Evolutionary conservation across 805 yeast species (phyloP).

Genomic region (Ogataea ganodermae): DNA sequence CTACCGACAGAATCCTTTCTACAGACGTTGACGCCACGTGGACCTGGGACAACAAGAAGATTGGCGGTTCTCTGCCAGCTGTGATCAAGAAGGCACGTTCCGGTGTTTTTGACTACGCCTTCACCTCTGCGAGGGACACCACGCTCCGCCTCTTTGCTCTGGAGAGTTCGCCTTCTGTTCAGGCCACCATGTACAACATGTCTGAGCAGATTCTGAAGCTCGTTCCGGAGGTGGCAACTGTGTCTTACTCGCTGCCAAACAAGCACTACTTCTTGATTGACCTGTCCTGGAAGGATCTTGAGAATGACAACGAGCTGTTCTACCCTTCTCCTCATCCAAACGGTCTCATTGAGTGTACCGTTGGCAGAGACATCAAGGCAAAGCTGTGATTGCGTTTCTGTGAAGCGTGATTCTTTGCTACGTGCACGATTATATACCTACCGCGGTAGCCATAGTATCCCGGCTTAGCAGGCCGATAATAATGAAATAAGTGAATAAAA

Average conservation of each 20-base stretch:
- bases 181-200: slow-evolving; percentile 97
- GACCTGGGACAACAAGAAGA: slow-evolving; percentile 57
- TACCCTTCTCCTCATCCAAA: slow-evolving; percentile 93
- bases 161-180: slow-evolving; percentile 92
- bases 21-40: slow-evolving; percentile 80
- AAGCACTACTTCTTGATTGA: slow-evolving; percentile 86
- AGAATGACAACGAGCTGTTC: slow-evolving; percentile 78
- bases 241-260: slow-evolving; percentile 81
- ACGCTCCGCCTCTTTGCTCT: slow-evolving; percentile 79
- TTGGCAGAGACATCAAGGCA: slow-evolving; percentile 64
- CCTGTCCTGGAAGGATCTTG: slow-evolving; percentile 80
- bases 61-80: slow-evolving; percentile 51
- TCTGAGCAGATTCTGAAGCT: slow-evolving; percentile 63
- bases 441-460: too few relatives aligned
- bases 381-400: slow-evolving; percentile 43
- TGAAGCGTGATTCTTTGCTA: slow-evolving; percentile 4
- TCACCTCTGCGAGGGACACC: slow-evolving; percentile 59
- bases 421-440: neutral
- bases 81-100: slow-evolving; percentile 54
- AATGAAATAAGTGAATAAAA: neutral
- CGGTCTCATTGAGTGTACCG: slow-evolving; percentile 87
- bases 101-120: slow-evolving; percentile 67
- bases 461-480: neutral
- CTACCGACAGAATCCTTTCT: slow-evolving; percentile 81
- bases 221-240: slow-evolving; percentile 60